Percentiles rank a stretch among this genome's conserved stretches.
Conservation (phyloP, 1,139 yeast genomes). For the Saccharomyces hybrid region DNA sequence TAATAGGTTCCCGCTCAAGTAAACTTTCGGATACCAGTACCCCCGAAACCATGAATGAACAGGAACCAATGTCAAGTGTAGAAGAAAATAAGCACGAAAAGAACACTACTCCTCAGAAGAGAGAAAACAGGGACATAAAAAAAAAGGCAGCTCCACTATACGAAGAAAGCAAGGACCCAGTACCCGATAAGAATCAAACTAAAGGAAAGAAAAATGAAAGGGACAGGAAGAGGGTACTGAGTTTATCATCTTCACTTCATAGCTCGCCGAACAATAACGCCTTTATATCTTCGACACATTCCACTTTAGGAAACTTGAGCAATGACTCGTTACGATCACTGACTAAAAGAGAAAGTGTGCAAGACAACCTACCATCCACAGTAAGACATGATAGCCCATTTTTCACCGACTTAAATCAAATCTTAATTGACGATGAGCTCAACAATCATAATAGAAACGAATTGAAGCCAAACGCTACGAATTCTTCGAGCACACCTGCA, state of each 20-base stretch:
- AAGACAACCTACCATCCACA: constrained; percentile 35
- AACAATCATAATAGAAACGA: constrained; percentile 4
- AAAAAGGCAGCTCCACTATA: neutral
- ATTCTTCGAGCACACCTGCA: constrained; percentile 9
- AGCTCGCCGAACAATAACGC: constrained; percentile 11
- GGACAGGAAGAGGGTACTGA: neutral
- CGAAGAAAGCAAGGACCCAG: neutral
- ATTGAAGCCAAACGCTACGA: constrained; percentile 5
- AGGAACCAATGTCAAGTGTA: neutral
- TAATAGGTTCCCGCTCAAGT: neutral
- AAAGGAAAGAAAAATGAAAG: neutral
- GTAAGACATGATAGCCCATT: constrained; percentile 24
- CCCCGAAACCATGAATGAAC: neutral
- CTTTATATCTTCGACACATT: constrained; percentile 1
- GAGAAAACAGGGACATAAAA: neutral
- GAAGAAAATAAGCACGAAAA: neutral
- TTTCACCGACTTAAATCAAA: constrained; percentile 23
- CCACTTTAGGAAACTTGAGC: neutral
- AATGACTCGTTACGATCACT: neutral
- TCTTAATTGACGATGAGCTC: constrained; percentile 14
- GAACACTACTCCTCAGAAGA: neutral
- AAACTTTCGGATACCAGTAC: neutral
- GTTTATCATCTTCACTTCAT: neutral
- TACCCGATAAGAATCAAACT: neutral
- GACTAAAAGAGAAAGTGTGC: constrained; percentile 21